These are phyloP conservation scores for Trichoderma sp. DNA, from an alignment of 2,329 filamentous ascomycete species.

Conservation along the genomic window DNA sequence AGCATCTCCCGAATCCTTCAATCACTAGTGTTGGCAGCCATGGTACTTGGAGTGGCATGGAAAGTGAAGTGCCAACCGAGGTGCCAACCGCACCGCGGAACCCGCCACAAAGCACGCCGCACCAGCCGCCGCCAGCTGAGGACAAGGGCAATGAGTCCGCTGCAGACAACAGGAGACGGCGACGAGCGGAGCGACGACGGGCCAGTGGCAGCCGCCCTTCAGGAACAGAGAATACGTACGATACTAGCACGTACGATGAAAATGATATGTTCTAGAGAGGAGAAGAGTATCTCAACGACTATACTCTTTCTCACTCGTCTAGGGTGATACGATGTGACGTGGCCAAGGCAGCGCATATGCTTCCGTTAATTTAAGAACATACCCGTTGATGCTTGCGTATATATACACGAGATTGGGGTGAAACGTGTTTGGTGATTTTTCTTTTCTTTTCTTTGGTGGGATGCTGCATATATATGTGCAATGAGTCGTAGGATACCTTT, in stretches of 20 bases:
- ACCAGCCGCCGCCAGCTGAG: not conserved
- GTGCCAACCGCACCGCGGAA: not conserved
- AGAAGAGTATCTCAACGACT: not conserved
- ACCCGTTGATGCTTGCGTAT: slow-evolving; percentile 15
- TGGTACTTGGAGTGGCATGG: slow-evolving; percentile 59
- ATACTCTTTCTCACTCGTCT: not conserved
- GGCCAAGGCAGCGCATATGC: not conserved
- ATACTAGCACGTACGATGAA: slow-evolving; percentile 29
- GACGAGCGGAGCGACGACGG: slow-evolving; percentile 58
- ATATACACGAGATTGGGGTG: slow-evolving; percentile 15
- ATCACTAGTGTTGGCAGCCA: slow-evolving; percentile 56
- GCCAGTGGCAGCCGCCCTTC: slow-evolving; percentile 44
- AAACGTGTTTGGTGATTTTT: not conserved
- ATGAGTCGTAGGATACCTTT: slow-evolving; percentile 27
- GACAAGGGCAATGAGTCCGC: slow-evolving; percentile 40
- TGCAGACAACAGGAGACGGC: slow-evolving; percentile 57
- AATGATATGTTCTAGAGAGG: slow-evolving; percentile 33
- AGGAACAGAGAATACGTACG: slow-evolving; percentile 47
- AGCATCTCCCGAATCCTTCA: slow-evolving; percentile 45
- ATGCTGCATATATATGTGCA: slow-evolving; percentile 27
- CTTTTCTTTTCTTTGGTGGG: slow-evolving; percentile 15
- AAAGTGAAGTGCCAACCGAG: slow-evolving; percentile 29
- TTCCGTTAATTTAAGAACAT: slow-evolving; percentile 11
- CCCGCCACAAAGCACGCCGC: not conserved
- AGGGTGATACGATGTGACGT: too few species aligned